These are phyloP conservation scores for Pythium plurisporium DNA, from an alignment of 352 stramenopile species.

Conservation along the genomic window DNA sequence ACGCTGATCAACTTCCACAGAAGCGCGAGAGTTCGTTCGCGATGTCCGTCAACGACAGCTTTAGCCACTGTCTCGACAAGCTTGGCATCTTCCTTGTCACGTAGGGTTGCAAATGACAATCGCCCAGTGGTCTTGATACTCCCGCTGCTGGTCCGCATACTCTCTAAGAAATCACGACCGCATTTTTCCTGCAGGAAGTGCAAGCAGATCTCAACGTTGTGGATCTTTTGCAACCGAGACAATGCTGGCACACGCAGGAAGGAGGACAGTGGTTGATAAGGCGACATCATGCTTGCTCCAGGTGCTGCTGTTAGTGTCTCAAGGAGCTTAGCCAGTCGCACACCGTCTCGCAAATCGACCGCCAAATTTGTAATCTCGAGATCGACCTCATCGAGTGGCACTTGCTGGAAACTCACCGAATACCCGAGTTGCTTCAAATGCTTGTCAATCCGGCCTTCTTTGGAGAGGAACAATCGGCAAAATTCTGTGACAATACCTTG, in stretches of 20 bases:
- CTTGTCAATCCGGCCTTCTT: constrained; percentile 93
- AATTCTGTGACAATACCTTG: constrained; percentile 90
- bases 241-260: constrained; percentile 91
- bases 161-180: constrained; percentile 45
- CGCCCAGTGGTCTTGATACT: neutral
- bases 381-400: constrained; percentile 93
- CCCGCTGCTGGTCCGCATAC: constrained; percentile 22
- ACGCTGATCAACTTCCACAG: constrained; percentile 92
- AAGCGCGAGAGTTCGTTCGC: constrained; percentile 92
- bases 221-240: constrained; percentile 94
- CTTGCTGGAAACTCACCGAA: constrained; percentile 88
- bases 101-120: constrained; percentile 39
- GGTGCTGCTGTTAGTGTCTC: constrained; percentile 73
- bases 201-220: constrained; percentile 94
- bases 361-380: constrained; percentile 90
- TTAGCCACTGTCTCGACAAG: constrained; percentile 72
- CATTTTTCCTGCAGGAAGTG: constrained; percentile 77
- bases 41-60: constrained; percentile 95
- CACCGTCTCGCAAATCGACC: constrained; percentile 95
- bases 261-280: constrained; percentile 48
- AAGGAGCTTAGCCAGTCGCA: constrained; percentile 90
- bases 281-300: neutral
- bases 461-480: constrained; percentile 89
- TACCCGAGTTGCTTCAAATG: constrained; percentile 90
- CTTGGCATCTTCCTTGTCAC: constrained; percentile 51